Conservation (phyloP, 2,329 filamentous ascomycete species). For the Cladosporium halotolerans region DNA sequence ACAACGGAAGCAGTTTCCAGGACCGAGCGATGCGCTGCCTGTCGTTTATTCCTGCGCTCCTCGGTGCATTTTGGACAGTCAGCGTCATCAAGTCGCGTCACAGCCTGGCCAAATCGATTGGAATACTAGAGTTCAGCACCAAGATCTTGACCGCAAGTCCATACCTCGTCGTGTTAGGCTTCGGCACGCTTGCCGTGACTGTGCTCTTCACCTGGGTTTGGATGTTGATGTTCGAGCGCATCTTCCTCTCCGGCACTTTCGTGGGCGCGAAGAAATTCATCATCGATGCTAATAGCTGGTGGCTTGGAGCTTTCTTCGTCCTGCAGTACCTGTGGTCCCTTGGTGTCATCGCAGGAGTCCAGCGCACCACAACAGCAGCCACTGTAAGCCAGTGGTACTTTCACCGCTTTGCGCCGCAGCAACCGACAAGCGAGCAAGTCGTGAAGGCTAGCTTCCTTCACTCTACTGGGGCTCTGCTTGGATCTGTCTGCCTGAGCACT, state of each 20-base stretch:
- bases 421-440: constrained; percentile 71
- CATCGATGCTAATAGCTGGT: constrained; percentile 86
- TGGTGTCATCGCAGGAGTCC: constrained; percentile 77
- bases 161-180: constrained; percentile 75
- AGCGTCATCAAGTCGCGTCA: constrained; percentile 73
- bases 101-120: constrained; percentile 74
- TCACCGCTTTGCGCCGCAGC: constrained; percentile 75
- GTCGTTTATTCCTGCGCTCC: constrained; percentile 66
- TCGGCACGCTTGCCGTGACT: constrained; percentile 66
- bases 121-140: constrained; percentile 87
- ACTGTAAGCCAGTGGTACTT: constrained; percentile 99
- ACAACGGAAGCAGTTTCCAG: constrained; percentile 71
- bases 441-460: constrained; percentile 78
- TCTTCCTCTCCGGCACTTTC: constrained; percentile 89
- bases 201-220: constrained; percentile 92
- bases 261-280: constrained; percentile 59
- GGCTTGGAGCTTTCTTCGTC: constrained; percentile 87
- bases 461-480: constrained; percentile 78
- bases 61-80: constrained; percentile 75
- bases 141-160: constrained; percentile 80
- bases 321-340: constrained; percentile 94
- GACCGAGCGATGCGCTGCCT: constrained; percentile 85
- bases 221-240: constrained; percentile 91
- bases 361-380: constrained; percentile 85
- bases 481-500: constrained; percentile 84